Evolutionary conservation across 345 rosid species (phyloP), one percentile per base, ranked within the genome.

Genomic region (Mallotus nudiflorus): DNA sequence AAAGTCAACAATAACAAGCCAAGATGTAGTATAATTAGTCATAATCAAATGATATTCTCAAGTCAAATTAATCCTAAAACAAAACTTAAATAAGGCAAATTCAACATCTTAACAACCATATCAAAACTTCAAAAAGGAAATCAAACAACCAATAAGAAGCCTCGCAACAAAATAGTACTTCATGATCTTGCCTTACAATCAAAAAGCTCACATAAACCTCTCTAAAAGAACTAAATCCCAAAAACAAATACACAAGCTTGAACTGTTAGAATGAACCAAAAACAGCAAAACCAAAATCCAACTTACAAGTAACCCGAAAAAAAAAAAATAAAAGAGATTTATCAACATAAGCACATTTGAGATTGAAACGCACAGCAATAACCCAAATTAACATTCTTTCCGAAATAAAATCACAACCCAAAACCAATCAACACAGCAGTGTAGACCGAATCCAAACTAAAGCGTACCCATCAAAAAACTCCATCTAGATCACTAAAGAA

Each of bases 1-100:
- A 70, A 64, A 52, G 40, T 19, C 33, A 58, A 35, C 2, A 20
- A 19, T 19, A 62, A 35, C 11, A 67, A n/a, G 12, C 20, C 18
- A 25, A 57, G 9, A 49, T 11, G 60, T 13, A 52, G 60, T 18
- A 42, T 25, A 73, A 54, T 56, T 75, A 60, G 72, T n/a, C 70
- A 35, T 57, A 67, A 60, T 65, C 74, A 74, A 65, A 62, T 42
- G 55, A 60, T 56, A 15, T 25, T 56, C 59, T 59, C 66, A 35
- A 28, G 67, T 18, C 49, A 65, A 74, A 62, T 9, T 28, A 39
- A 78, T 69, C 63, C 52, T 45, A 37, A 37, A 40, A 53, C 31
- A 61, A 40, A 50, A 40, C 7, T 12, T 5, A 52, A 72, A 65
- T 11, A 40, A 24, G 22, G 4, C 53, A 61, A 67, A 28, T 51